Percentiles rank a stretch among this genome's conserved stretches.
Evolutionary conservation across 495 filamentous ascomycete species (phyloP).

Genomic region (Hyaloscypha hepaticicola): DNA sequence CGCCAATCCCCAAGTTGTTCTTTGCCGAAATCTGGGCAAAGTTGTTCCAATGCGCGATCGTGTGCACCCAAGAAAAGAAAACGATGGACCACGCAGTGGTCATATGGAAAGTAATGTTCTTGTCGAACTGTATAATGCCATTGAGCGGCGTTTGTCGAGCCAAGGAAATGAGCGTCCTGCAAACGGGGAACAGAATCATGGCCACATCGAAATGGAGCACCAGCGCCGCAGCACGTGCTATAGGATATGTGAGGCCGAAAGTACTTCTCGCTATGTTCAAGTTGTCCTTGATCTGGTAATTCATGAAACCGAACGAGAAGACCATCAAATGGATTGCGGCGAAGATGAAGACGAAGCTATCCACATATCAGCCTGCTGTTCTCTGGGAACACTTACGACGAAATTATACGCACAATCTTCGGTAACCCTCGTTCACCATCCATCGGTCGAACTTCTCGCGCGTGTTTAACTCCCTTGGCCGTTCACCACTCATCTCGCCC

Average conservation of each 20-base stretch:
- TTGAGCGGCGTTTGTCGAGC: slow-evolving; percentile 72
- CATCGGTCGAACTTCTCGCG: slow-evolving; percentile 55
- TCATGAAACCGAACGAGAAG: slow-evolving; percentile 73
- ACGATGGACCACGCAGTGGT: slow-evolving; percentile 78
- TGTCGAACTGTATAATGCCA: slow-evolving; percentile 77
- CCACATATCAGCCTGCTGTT: slow-evolving; percentile 11
- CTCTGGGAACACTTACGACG: slow-evolving; percentile 6
- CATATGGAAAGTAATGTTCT: slow-evolving; percentile 81
- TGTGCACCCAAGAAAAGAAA: slow-evolving; percentile 79
- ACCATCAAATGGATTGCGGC: slow-evolving; percentile 63
- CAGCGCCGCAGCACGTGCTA: slow-evolving; percentile 67
- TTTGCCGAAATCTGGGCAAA: slow-evolving; percentile 69
- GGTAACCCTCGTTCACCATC: slow-evolving; percentile 79
- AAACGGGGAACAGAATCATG: slow-evolving; percentile 74
- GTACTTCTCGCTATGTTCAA: slow-evolving; percentile 57
- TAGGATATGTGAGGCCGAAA: slow-evolving; percentile 69
- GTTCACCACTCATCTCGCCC: slow-evolving; percentile 65
- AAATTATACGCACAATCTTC: slow-evolving; percentile 63
- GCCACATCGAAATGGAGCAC: slow-evolving; percentile 75
- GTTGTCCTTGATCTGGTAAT: slow-evolving; percentile 72
- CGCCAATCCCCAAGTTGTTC: slow-evolving; percentile 69
- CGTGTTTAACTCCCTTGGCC: slow-evolving; percentile 56
- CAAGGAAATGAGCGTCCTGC: slow-evolving; percentile 74
- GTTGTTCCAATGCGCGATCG: slow-evolving; percentile 79
- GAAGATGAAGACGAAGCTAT: slow-evolving; percentile 70